phyloP scores from a whole-genome alignment of 345 rosid genomes.

The Brassica napus region DNA sequence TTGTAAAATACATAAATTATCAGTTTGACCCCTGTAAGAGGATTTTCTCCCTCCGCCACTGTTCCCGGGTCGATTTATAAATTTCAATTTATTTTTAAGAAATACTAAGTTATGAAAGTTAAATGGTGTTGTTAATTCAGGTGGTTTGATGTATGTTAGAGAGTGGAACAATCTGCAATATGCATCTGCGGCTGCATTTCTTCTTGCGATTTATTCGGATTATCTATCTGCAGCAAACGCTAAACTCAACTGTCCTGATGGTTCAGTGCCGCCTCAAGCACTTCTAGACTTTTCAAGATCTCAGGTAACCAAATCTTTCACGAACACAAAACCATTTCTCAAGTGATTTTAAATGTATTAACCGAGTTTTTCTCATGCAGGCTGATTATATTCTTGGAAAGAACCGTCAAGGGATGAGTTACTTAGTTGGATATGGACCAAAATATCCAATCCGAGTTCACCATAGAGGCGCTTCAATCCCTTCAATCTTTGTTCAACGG shows the following conservation, averaged over 20 bases:
- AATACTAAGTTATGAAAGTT: background rate
- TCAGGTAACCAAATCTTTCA: slow-evolving; percentile 49
- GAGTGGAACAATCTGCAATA: slow-evolving; percentile 84
- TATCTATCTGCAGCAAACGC: slow-evolving; percentile 60
- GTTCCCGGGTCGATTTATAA: too few species aligned
- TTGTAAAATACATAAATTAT: too few species aligned
- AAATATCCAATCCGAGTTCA: slow-evolving; percentile 66
- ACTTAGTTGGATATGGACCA: slow-evolving; percentile 72
- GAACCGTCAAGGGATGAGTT: slow-evolving; percentile 63
- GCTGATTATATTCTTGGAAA: slow-evolving; percentile 72
- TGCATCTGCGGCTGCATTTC: slow-evolving; percentile 74
- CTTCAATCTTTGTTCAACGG: slow-evolving; percentile 42
- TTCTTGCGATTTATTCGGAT: slow-evolving; percentile 57
- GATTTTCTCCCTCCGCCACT: too few species aligned
- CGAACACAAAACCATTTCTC: slow-evolving; percentile 23
- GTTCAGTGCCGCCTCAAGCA: slow-evolving; percentile 51
- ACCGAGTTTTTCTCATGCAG: slow-evolving; percentile 38
- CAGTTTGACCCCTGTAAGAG: too few species aligned
- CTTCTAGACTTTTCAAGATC: slow-evolving; percentile 68
- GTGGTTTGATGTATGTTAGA: slow-evolving; percentile 71
- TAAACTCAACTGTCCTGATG: slow-evolving; percentile 66
- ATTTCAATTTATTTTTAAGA: too few species aligned
- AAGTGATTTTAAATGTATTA: slow-evolving; percentile 25
- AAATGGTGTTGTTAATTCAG: slow-evolving; percentile 35
- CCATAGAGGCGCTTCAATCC: slow-evolving; percentile 57